A percentile compares a stretch with the other conserved stretches of the same genome.
Evolutionary conservation across 140 eudicot species (phyloP).

Genomic region (Erigeron philadelphicus): DNA sequence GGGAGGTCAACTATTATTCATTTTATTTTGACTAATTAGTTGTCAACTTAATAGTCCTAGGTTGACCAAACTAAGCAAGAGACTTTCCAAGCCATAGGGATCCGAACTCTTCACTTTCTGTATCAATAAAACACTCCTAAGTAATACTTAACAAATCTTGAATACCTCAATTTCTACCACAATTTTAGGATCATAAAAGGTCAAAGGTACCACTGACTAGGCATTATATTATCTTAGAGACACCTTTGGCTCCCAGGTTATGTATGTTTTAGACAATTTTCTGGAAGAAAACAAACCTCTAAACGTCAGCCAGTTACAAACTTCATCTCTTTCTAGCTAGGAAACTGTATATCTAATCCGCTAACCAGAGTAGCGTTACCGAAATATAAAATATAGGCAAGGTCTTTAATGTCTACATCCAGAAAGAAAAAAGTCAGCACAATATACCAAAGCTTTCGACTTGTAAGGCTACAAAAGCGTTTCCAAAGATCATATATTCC

Average conservation of each 20-base stretch:
- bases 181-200: slow-evolving; percentile 27
- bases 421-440: too few relatives aligned
- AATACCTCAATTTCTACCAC: slow-evolving; percentile 23
- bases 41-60: slow-evolving; percentile 23
- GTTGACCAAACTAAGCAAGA: slow-evolving; percentile 27
- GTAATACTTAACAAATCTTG: slow-evolving; percentile 7
- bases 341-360: too few relatives aligned
- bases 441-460: too few relatives aligned
- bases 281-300: background rate
- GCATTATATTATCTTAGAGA: slow-evolving; percentile 7
- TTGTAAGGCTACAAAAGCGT: too few relatives aligned
- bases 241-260: slow-evolving; percentile 7
- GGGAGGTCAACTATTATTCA: slow-evolving; percentile 18
- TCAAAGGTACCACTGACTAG: slow-evolving; percentile 12
- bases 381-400: too few relatives aligned
- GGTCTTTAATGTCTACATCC: too few relatives aligned
- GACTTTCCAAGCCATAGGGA: slow-evolving; percentile 18
- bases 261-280: slow-evolving; percentile 21
- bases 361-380: too few relatives aligned
- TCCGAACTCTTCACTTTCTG: slow-evolving; percentile 22
- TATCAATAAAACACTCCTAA: slow-evolving; percentile 28
- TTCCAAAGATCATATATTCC: too few relatives aligned
- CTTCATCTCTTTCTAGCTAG: too few relatives aligned
- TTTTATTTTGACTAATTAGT: slow-evolving; percentile 13
- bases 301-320: too few relatives aligned